Base-by-base conservation (phyloP, 2,329 filamentous ascomycete species). In the Fusarium sacchari region DNA sequence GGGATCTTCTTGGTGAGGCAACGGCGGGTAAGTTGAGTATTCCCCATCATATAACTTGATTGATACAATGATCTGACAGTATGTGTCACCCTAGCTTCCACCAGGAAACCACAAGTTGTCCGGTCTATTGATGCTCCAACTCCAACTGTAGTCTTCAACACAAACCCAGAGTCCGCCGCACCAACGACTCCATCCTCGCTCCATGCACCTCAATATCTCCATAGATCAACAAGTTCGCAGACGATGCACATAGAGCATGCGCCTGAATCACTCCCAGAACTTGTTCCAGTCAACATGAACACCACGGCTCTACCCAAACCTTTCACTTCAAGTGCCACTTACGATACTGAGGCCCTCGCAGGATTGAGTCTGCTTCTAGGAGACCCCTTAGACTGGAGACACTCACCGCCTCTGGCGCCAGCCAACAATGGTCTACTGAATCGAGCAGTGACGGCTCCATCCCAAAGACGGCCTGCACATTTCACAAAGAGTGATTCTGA, bases 1-100 rank as follows among this genome's bases (percentile, higher is more conserved):
- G 69, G 12, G 74, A 76, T 49, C 44, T 76, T 17, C 17, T 76
- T 12, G 71, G 74, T 4, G 63, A 50, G 14, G 3, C 49, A 8
- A 55, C 50, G 36, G 42, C 50, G 36, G 42, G 73, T 67, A 52
- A 69, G 58, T 39, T 17, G 17, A 28, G 34, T 2, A 7, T 8
- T 22, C 28, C 28, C 8, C 13, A 15, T 36, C 34, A 13, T 10
- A 17, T 20, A 7, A n/a, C 15, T 15, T 17, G 4, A 11, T 36
- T 18, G 22, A 50, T 34, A 34, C 17, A 46, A 30, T 40, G 4
- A n/a, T 47, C 46, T 68, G n/a, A 68, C 34, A 36, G 4, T 3
- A 43, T 26, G 8, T 24, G 3, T 20, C 18, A 22, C 28, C 14
- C 28, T 42, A 69, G 66, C 26, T 8, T 4, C 24, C 4, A 6